Percentiles rank a stretch among this genome's conserved stretches.
Conservation (phyloP, 2,329 filamentous ascomycete genomes). For the Colletotrichum sidae region DNA sequence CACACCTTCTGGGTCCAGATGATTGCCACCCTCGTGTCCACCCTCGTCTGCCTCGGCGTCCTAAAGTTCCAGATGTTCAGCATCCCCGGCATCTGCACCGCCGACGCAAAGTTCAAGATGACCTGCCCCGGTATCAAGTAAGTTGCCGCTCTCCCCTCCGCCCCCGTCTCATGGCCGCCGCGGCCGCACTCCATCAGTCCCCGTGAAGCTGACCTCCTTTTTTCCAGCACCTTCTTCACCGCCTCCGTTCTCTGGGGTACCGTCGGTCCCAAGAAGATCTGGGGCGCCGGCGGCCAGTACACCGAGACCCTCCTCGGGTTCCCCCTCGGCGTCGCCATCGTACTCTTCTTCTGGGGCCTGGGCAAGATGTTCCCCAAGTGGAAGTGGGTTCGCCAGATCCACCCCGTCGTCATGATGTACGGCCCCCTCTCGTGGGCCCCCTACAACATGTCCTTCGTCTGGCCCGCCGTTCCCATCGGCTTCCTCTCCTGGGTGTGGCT, state of each 20-base stretch:
- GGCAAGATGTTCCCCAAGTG: conserved; percentile 48
- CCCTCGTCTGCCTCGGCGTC: conserved; percentile 62
- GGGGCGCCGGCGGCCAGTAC: conserved; percentile 50
- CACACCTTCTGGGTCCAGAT: conserved; percentile 71
- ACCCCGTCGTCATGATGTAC: conserved; percentile 55
- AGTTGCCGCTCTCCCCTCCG: too few species aligned
- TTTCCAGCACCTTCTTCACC: conserved; percentile 50
- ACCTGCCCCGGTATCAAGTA: conserved; percentile 50
- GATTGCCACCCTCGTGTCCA: conserved; percentile 64
- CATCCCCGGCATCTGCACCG: conserved; percentile 51
- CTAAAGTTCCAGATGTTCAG: conserved; percentile 57
- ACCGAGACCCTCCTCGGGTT: conserved; percentile 51
- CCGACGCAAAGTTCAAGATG: conserved; percentile 49
- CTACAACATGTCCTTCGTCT: conserved; percentile 62
- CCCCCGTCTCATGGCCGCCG: too few species aligned
- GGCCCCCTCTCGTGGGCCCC: conserved; percentile 55
- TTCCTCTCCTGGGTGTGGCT: conserved; percentile 62
- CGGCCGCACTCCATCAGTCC: too few species aligned
- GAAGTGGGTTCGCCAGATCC: conserved; percentile 51
- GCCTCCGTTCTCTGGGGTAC: conserved; percentile 56
- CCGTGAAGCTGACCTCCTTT: too few species aligned
- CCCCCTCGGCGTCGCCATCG: conserved; percentile 50
- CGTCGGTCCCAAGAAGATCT: conserved; percentile 52
- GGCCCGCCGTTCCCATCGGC: conserved; percentile 59
- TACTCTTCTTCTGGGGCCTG: conserved; percentile 50